These are phyloP conservation scores for Podosphaera leucotricha DNA, from an alignment of 2,329 filamentous ascomycete species.

Conservation along the genomic window DNA sequence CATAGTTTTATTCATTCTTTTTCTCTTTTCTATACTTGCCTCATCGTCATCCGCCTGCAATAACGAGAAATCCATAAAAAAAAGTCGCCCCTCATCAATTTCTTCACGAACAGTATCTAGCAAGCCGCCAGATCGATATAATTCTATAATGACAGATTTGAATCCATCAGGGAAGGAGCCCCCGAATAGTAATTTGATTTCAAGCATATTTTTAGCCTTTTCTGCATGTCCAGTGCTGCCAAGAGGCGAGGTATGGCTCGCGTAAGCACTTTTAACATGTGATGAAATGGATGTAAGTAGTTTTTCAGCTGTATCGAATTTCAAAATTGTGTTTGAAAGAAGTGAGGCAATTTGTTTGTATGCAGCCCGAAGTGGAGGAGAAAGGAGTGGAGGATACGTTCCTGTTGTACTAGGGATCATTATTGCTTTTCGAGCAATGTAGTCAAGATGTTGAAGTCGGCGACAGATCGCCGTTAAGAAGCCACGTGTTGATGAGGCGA, in stretches of 20 bases:
- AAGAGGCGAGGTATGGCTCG: slow-evolving; percentile 5
- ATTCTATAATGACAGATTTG: slow-evolving; percentile 13
- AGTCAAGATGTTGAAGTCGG: slow-evolving; percentile 33
- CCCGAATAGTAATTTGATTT: slow-evolving; percentile 15
- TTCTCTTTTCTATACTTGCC: slow-evolving; percentile 6
- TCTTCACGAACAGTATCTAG: slow-evolving; percentile 11
- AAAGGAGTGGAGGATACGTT: slow-evolving; percentile 4
- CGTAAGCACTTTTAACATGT: slow-evolving; percentile 12
- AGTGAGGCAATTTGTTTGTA: slow-evolving; percentile 15
- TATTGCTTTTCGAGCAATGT: slow-evolving; percentile 15
- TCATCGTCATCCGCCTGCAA: slow-evolving; percentile 15
- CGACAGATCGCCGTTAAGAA: slow-evolving; percentile 48
- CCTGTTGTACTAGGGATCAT: slow-evolving; percentile 1
- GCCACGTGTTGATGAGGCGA: slow-evolving; percentile 51
- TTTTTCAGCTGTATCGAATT: slow-evolving; percentile 13
- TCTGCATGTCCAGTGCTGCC: slow-evolving; percentile 7
- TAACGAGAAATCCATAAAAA: slow-evolving; percentile 15
- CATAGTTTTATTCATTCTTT: slow-evolving; percentile 9
- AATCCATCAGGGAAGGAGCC: slow-evolving; percentile 14
- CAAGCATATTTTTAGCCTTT: slow-evolving; percentile 11
- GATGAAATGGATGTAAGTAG: slow-evolving; percentile 11
- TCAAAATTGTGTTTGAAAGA: slow-evolving; percentile 11
- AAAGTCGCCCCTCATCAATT: slow-evolving; percentile 15
- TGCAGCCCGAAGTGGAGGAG: slow-evolving; percentile 10
- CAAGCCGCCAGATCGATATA: slow-evolving; percentile 10